Base-by-base conservation (phyloP, 371 early-diverging fungal species). In the Neoconidiobolus thromboides region DNA sequence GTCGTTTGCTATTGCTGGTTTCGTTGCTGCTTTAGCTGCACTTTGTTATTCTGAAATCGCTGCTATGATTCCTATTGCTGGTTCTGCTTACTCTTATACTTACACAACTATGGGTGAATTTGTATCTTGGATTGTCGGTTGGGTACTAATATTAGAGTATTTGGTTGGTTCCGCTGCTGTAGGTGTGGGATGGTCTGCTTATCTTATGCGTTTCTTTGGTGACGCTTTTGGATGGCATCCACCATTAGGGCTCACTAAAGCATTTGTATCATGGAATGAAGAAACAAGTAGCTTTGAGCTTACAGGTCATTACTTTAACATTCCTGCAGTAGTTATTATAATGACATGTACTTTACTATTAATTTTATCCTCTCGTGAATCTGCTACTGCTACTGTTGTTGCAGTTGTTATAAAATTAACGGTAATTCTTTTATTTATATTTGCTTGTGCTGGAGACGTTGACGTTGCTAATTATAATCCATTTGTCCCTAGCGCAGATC, bases 131-230 rank as follows among this genome's bases (percentile, higher is more conserved):
- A 80, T 80, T 39, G 79, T 89, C 61, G 87, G 87, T 26, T 89
- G 90, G 90, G 80, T 87, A 68, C 68, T 88, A 42, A 80, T 84
- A n/a, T 71, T 89, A 40, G 90, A 89, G 70, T 89, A 86, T 65
- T 70, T 83, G 73, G 79, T 86, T 5, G 85, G 84, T 10, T 77
- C 86, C 40, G 80, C 86, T 3, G 80, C 87, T 0, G 82, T 79
- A 14, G 67, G 70, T 10, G 67, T 73, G 14, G 85, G 86, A 9
- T 89, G 88, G 86, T 83, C 86, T 36, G 78, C 74, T 12, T 89
- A 89, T 63, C 74, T 89, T 62, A 77, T 76, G 26, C 69, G 74
- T 14, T 85, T 89, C 59, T 73, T 86, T 47, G 38, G 55, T 3
- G 78, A 81, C 48, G 82, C 77, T 3, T 83, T 81, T 60, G 63